Conservation (phyloP, 2,329 filamentous ascomycete genomes). For the Botryotinia globosa region DNA sequence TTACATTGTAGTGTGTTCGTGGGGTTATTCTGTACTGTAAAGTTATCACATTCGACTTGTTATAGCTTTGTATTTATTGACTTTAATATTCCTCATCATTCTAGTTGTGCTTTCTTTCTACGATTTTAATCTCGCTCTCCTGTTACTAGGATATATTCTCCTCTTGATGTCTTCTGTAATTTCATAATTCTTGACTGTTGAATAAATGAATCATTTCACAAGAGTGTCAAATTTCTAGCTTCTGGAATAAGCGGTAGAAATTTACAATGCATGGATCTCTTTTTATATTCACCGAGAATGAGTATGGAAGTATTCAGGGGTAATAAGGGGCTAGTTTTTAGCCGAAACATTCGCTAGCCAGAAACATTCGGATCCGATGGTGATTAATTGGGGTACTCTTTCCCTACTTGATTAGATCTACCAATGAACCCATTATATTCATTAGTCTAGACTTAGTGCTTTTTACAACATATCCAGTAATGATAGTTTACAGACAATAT, state of each 20-base stretch:
- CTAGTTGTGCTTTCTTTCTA: fast-evolving
- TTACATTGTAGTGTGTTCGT: neutral
- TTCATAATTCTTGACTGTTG: neutral
- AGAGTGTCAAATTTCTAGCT: neutral
- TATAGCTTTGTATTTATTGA: fast-evolving
- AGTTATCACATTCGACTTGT: neutral
- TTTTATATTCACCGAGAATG: neutral
- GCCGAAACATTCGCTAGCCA: neutral
- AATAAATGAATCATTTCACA: neutral
- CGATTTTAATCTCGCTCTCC: fast-evolving
- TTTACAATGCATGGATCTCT: fast-evolving
- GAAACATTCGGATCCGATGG: neutral
- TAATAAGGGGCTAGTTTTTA: neutral
- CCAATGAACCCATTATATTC: neutral
- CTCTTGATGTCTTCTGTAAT: neutral
- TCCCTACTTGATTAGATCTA: neutral
- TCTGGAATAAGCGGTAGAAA: neutral
- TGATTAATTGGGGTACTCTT: neutral
- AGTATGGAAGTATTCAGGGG: neutral
- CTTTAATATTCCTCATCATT: fast-evolving
- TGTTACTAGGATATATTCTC: neutral
- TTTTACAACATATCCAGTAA: neutral
- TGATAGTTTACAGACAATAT: neutral
- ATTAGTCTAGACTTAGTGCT: neutral
- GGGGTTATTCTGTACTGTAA: neutral